Conservation (phyloP, 2,329 filamentous ascomycete species). For the Cercospora sp. region DNA sequence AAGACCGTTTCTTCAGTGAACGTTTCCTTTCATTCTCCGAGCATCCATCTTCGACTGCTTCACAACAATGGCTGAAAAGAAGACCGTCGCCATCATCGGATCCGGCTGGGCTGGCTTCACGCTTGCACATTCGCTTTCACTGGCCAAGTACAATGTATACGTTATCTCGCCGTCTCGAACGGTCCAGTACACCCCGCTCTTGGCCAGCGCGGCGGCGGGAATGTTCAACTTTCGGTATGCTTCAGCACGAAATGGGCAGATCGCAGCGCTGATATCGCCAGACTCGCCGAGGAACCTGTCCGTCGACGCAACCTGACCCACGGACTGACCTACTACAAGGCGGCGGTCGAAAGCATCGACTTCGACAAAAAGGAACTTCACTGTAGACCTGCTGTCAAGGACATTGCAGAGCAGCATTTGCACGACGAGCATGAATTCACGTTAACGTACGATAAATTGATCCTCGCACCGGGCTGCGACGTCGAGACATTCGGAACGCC, state of each 20-base stretch:
- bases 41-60: background rate
- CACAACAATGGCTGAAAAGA: slow-evolving; percentile 14
- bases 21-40: background rate
- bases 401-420: slow-evolving; percentile 33
- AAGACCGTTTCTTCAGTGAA: background rate
- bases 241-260: background rate
- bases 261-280: background rate
- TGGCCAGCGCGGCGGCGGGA: slow-evolving; percentile 48
- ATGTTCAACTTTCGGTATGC: slow-evolving; percentile 44
- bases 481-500: slow-evolving; percentile 45
- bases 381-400: slow-evolving; percentile 39
- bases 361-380: slow-evolving; percentile 38
- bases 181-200: slow-evolving; percentile 48
- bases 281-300: slow-evolving; percentile 48
- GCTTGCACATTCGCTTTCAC: slow-evolving; percentile 39
- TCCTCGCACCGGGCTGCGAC: slow-evolving; percentile 47
- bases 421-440: slow-evolving; percentile 39
- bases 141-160: slow-evolving; percentile 42
- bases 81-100: slow-evolving; percentile 37
- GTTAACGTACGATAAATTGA: slow-evolving; percentile 46
- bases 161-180: slow-evolving; percentile 47
- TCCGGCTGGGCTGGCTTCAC: slow-evolving; percentile 43
- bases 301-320: slow-evolving; percentile 37
- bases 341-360: slow-evolving; percentile 43
- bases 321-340: slow-evolving; percentile 40